Base-by-base conservation (phyloP, 2,329 filamentous ascomycete genomes). In the Hypocreales sp. region DNA sequence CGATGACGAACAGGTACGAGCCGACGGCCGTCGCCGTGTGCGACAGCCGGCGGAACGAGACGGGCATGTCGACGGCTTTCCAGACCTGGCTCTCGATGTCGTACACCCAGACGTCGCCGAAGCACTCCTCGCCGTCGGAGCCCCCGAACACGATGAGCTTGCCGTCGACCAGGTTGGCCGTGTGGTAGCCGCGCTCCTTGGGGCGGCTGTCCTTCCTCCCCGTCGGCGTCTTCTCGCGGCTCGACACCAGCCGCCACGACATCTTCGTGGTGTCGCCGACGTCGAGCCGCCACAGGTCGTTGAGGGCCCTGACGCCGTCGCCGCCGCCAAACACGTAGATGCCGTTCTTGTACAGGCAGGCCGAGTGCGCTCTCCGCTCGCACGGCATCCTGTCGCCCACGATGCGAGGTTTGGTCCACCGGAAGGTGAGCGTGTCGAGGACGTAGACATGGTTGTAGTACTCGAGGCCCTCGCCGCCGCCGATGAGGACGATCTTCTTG, bases 371-470 rank as follows among this genome's bases (percentile, higher is more conserved):
- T 27, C 74, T 58, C 14, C 74, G 60, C 37, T 70, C 68, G 31
- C 67, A 72, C 1, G 74, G 74, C 15, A 59, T 46, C 30, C 56
- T 56, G 35, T 73, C 69, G 18, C 71, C 67, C 15, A 65, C 42
- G 24, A 78, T 67, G 22, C 61, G 61, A 22, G 74, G 72, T 34
- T 64, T 67, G 22, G 63, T 65, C 72, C 73, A 79, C 13, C 69
- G 64, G 45, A 73, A 76, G 45, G 72, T 79, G 34, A 72, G 59
- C 14, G 73, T 79, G 42, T 79, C 74, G n/a, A 79, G 58, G 24
- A 79, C 70, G 44, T 78, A 78, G 13, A 79, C 66, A 39, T 79
- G 72, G 41, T 79, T 79, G 48, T 79, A 79, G 48, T 79, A 79
- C 15, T 70, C 65, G 1, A 73, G 73, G 0, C 74, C 74, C 40